Conservation (phyloP, 73 alveolate species). For the Effrenium voratum region DNA sequence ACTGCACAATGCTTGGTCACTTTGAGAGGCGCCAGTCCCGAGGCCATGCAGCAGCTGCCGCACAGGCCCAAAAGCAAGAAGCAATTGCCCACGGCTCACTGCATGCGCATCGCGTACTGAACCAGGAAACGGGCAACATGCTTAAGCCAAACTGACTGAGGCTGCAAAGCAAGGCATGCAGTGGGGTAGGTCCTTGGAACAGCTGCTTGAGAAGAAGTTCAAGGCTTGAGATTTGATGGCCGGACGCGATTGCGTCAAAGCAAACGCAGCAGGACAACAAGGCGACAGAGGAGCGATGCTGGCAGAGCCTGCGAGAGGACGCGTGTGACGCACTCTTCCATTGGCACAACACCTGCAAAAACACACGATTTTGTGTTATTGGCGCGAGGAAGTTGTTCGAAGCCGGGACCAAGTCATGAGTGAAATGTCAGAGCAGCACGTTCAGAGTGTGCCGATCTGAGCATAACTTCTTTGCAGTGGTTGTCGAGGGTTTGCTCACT, state of each 20-base stretch:
- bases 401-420: conserved; percentile 44
- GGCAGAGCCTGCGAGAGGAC: conserved; percentile 57
- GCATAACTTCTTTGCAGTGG: neutral
- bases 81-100: neutral
- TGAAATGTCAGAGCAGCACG: conserved; percentile 63
- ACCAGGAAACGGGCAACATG: neutral
- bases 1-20: too few relatives aligned
- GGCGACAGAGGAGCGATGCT: conserved; percentile 37
- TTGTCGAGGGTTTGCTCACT: too few relatives aligned
- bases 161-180: conserved; percentile 15
- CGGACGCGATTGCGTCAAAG: neutral
- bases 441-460: neutral
- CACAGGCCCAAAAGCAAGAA: conserved; percentile 49
- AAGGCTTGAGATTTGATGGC: neutral
- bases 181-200: conserved; percentile 17
- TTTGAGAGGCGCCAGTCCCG: too few relatives aligned
- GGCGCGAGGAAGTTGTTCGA: conserved; percentile 37
- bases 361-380: too few relatives aligned
- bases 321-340: neutral
- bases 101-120: neutral
- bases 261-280: neutral
- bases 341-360: too few relatives aligned
- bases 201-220: conserved; percentile 22
- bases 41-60: conserved; percentile 44
- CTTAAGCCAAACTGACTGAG: neutral